phyloP scores from a whole-genome alignment of 768 basidiomycete species.

The Exsudoporus frostii region DNA sequence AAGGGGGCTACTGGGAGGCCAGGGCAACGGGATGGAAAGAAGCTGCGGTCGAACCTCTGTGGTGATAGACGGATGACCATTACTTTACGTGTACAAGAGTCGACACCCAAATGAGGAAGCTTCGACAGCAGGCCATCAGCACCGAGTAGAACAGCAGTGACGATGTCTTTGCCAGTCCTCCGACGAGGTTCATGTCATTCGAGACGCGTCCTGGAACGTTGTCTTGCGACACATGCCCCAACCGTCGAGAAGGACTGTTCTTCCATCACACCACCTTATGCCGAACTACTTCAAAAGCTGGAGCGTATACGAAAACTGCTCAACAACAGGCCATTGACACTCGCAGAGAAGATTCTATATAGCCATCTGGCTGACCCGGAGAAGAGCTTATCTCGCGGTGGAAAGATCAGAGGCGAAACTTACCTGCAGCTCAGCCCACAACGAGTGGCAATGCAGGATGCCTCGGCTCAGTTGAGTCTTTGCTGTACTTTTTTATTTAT shows the following conservation, averaged over 20 bases:
- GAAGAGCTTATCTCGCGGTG: conserved; percentile 59
- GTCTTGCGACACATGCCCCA: conserved; percentile 40
- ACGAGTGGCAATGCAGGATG: conserved; percentile 97
- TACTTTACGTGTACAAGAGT: not conserved
- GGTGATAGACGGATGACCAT: conserved; percentile 39
- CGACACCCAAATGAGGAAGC: not conserved
- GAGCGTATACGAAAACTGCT: conserved; percentile 65
- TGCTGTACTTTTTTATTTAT: not conserved
- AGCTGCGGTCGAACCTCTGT: conserved; percentile 47
- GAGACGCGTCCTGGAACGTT: conserved; percentile 23
- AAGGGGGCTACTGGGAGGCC: conserved; percentile 82
- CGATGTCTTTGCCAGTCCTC: conserved; percentile 24
- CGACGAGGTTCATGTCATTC: conserved; percentile 12
- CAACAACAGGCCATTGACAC: conserved; percentile 72
- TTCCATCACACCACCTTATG: conserved; percentile 85
- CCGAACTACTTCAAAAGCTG: conserved; percentile 65
- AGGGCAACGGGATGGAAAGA: conserved; percentile 63
- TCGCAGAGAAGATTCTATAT: conserved; percentile 98
- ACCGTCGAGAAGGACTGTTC: conserved; percentile 54
- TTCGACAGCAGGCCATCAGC: not conserved
- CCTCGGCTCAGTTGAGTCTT: conserved; percentile 75
- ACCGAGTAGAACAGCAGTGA: not conserved
- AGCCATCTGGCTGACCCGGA: conserved; percentile 84
- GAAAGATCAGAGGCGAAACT: conserved; percentile 75
- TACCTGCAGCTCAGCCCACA: conserved; percentile 91